Conservation (phyloP, 768 basidiomycete species). For the Lactifluus piperatus region DNA sequence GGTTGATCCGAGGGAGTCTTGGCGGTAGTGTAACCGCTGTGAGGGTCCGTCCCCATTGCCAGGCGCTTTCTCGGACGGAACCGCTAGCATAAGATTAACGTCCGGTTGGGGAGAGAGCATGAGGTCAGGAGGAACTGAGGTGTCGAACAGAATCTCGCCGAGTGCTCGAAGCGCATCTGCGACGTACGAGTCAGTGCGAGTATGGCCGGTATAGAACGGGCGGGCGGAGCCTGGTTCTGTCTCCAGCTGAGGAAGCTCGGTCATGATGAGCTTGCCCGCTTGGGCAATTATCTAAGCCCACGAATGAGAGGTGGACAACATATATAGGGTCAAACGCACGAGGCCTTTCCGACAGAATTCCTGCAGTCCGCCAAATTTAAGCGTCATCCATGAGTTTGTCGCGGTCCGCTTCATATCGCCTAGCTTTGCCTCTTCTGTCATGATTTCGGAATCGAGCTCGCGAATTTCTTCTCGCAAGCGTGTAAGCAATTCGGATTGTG, state of each 20-base stretch:
- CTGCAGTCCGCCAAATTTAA: conserved; percentile 81
- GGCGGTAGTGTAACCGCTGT: background rate
- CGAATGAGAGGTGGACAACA: background rate
- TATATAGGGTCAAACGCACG: conserved; percentile 25
- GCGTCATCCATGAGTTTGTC: conserved; percentile 60
- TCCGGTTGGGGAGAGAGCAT: conserved; percentile 1
- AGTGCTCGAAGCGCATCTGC: conserved; percentile 54
- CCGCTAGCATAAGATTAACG: background rate
- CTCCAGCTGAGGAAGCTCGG: conserved; percentile 65
- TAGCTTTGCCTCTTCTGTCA: conserved; percentile 70
- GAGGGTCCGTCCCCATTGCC: background rate
- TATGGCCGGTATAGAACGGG: conserved; percentile 59
- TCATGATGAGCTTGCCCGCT: conserved; percentile 43
- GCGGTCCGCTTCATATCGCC: conserved; percentile 76
- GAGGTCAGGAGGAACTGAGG: conserved; percentile 27
- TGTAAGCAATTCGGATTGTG: conserved; percentile 67
- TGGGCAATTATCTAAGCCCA: conserved; percentile 41
- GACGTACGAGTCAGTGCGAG: conserved; percentile 51
- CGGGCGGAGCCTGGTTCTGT: conserved; percentile 77
- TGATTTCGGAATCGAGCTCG: conserved; percentile 70
- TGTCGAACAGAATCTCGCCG: conserved; percentile 41
- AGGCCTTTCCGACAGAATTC: conserved; percentile 80
- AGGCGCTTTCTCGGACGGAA: background rate
- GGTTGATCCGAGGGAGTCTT: background rate
- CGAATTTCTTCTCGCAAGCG: conserved; percentile 69